Base-by-base conservation (phyloP, 768 basidiomycete species). In the Leucocoprinus sp. region DNA sequence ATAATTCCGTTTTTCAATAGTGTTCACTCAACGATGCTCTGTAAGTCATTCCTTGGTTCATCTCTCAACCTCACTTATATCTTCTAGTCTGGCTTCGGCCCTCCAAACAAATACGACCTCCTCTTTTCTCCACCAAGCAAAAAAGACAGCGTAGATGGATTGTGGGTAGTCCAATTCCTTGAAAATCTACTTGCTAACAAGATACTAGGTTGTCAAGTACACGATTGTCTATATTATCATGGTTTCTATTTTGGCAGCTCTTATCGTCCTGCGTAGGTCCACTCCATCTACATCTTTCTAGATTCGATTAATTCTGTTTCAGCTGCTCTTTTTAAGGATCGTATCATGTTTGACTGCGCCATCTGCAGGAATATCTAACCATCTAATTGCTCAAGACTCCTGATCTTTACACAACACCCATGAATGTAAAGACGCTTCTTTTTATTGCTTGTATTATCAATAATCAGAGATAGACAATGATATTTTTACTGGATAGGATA, bases 61-160 rank as follows among this genome's bases (percentile, higher is more conserved):
- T 14, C 27, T 37, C 33, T 8, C 34, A 6, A 14, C 40, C 7
- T 47, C 28, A 9, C 24, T 43, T 35, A 47, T 33, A 34, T 22
- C 12, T 23, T 43, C 29, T 46, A 91, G 87, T 97, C 73, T 98
- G 96, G 93, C 74, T 98, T 38, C 84, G 89, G 35, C 91, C 91
- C 2, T 91, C 88, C 37, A 92, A 91, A 67, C 92, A 93, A 64
- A 95, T 95, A 50, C 84, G 91, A 28, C 72, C 93, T 17, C 92
- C 93, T 8, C 71, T 97, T 48, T 97, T 92, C 74, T 92, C 89
- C 9, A 88, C 87, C 44, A 93, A 93, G 67, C 91, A 93, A 67
- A 89, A 91, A 69, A 74, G 86, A 53, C 88, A 92, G 60, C 76
- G 93, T 46, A 71, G 93, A 55, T 92, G 88, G 86, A 95, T 95